phyloP scores from a whole-genome alignment of 116 monocot genomes.

The Thalassia testudinum region DNA sequence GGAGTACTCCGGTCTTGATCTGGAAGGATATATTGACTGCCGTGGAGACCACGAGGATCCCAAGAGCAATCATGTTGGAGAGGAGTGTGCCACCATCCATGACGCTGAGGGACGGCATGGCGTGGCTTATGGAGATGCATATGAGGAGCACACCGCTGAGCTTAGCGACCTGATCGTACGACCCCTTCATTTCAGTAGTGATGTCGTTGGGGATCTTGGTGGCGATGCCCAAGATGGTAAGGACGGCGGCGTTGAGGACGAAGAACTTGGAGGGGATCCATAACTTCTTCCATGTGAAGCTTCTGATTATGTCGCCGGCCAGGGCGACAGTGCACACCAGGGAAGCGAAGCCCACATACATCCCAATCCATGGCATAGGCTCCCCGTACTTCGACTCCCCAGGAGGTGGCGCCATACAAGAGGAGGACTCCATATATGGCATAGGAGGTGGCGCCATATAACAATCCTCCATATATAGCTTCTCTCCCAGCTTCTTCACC shows the following conservation, averaged over 20 bases:
- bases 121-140: conserved; percentile 7
- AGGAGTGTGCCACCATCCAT: conserved; percentile 2
- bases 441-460: too few species aligned
- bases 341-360: conserved; percentile 17
- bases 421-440: too few species aligned
- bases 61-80: conserved; percentile 15
- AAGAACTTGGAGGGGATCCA: conserved; percentile 17
- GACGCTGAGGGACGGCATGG: conserved; percentile 16
- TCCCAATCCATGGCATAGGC: conserved; percentile 18
- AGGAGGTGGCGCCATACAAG: too few species aligned
- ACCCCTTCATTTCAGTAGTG: conserved; percentile 9
- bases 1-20: background rate
- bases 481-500: too few species aligned
- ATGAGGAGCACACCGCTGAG: conserved; percentile 17
- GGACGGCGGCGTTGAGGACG: conserved; percentile 22
- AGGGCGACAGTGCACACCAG: conserved; percentile 4
- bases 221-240: conserved; percentile 12
- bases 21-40: conserved; percentile 4
- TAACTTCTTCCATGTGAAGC: conserved; percentile 7
- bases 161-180: conserved; percentile 20
- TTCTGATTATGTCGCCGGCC: conserved; percentile 1
- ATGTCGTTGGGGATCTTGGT: conserved; percentile 16
- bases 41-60: conserved; percentile 17
- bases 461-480: too few species aligned
- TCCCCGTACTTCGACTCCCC: background rate